These are phyloP conservation scores for Thymus quinquecostatus DNA, from an alignment of 257 asterid species.

Conservation along the genomic window DNA sequence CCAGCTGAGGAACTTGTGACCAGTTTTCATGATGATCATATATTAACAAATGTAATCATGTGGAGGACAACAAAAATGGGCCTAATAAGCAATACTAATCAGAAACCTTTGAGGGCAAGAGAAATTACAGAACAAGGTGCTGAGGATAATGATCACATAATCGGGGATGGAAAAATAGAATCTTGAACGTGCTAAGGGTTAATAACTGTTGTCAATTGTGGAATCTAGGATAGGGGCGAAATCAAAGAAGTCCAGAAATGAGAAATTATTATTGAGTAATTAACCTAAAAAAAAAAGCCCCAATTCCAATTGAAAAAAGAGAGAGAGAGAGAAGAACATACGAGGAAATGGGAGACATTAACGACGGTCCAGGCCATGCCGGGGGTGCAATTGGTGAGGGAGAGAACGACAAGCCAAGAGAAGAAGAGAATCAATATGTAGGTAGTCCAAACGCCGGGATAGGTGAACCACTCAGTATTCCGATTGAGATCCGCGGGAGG, in stretches of 20 bases:
- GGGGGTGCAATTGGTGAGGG: conserved; percentile 78
- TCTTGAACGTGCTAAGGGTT: conserved; percentile 6
- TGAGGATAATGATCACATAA: background rate
- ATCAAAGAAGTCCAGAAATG: conserved; percentile 13
- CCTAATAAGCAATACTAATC: background rate
- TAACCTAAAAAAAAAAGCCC: background rate
- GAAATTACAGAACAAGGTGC: conserved; percentile 7
- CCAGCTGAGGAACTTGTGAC: conserved; percentile 6
- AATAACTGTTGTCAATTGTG: conserved; percentile 1
- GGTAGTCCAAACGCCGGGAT: conserved; percentile 96
- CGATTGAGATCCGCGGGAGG: conserved; percentile 88
- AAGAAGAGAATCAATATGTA: conserved; percentile 86
- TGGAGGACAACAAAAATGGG: background rate
- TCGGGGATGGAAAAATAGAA: conserved; percentile 13
- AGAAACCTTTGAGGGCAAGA: background rate
- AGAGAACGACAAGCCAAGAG: conserved; percentile 80
- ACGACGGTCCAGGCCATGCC: conserved; percentile 97
- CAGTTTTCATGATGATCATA: background rate
- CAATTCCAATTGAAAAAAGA: background rate
- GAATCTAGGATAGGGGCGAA: background rate
- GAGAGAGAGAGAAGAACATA: conserved; percentile 22
- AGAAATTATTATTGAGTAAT: background rate
- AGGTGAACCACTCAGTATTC: conserved; percentile 96
- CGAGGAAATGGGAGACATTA: conserved; percentile 77
- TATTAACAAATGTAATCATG: conserved; percentile 7